A percentile compares a stretch with the other conserved stretches of the same genome.
Evolutionary conservation across 441 rosid genomes (phyloP).

Genomic region (Corymbia calophylla): DNA sequence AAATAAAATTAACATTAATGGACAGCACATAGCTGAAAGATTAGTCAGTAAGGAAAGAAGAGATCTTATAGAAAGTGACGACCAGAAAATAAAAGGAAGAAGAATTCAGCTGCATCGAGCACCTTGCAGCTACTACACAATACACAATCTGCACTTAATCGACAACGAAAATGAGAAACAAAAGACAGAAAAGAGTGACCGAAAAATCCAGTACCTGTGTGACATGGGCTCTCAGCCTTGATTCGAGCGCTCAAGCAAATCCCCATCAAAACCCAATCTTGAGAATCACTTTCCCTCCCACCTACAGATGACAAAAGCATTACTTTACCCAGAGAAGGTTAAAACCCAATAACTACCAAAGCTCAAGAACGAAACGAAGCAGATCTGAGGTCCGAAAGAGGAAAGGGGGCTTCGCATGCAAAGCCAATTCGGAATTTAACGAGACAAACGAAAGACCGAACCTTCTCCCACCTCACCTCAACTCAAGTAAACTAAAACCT

Average conservation of each 20-base stretch:
- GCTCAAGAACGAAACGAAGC: not conserved
- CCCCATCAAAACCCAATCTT: conserved; percentile 49
- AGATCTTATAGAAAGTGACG: not conserved
- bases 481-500: not conserved
- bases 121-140: not conserved
- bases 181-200: not conserved
- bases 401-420: not conserved
- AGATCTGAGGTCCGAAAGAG: not conserved
- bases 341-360: not conserved
- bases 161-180: not conserved
- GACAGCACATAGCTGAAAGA: not conserved
- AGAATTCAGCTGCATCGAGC: not conserved
- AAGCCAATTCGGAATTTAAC: not conserved
- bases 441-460: not conserved
- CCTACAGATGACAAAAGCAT: not conserved
- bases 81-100: not conserved
- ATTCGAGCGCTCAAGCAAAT: conserved; percentile 78
- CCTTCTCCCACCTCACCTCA: not conserved
- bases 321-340: not conserved
- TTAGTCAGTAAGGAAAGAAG: not conserved
- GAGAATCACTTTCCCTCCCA: not conserved
- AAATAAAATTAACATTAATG: not conserved
- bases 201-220: conserved; percentile 40
- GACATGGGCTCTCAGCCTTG: conserved; percentile 78
- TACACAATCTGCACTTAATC: not conserved